These are phyloP conservation scores for Cystofilobasidium ferigula DNA, from an alignment of 768 basidiomycete genomes.

Conservation along the genomic window DNA sequence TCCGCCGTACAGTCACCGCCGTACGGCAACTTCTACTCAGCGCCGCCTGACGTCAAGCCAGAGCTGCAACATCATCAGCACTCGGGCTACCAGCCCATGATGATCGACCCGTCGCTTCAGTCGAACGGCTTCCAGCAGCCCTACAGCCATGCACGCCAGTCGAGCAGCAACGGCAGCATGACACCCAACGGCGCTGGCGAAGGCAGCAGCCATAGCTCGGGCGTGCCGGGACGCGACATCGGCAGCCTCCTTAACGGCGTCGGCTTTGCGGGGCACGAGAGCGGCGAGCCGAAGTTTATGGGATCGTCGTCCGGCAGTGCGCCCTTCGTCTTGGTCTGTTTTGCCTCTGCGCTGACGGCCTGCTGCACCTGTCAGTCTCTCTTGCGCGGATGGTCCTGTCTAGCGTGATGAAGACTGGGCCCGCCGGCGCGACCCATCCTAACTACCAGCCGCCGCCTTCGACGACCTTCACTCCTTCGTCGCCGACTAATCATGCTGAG, in stretches of 20 bases:
- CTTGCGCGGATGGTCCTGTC: slow-evolving; percentile 27
- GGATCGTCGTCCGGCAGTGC: slow-evolving; percentile 22
- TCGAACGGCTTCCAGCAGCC: neutral
- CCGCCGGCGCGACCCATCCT: slow-evolving; percentile 27
- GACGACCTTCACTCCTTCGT: slow-evolving; percentile 1
- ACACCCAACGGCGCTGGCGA: slow-evolving; percentile 9
- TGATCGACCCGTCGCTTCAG: slow-evolving; percentile 12
- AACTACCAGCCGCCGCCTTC: slow-evolving; percentile 22
- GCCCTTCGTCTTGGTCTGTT: neutral
- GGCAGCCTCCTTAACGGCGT: slow-evolving; percentile 23
- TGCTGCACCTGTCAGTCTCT: slow-evolving; percentile 8
- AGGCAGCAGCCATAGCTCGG: slow-evolving; percentile 14
- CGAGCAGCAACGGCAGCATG: slow-evolving; percentile 8
- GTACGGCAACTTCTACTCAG: slow-evolving; percentile 16
- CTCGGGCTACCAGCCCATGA: slow-evolving; percentile 2
- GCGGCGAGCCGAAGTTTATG: slow-evolving; percentile 24
- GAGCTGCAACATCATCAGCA: slow-evolving; percentile 2
- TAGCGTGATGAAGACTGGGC: slow-evolving; percentile 26
- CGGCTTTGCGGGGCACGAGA: slow-evolving; percentile 19
- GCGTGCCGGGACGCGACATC: slow-evolving; percentile 10
- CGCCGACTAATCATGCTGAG: slow-evolving; percentile 17
- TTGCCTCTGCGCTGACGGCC: neutral
- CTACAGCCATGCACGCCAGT: neutral
- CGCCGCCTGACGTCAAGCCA: slow-evolving; percentile 4
- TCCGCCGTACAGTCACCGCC: slow-evolving; percentile 8